Evolutionary conservation across 2,329 filamentous ascomycete genomes (phyloP).

Genomic region (Colletotrichum phormii): DNA sequence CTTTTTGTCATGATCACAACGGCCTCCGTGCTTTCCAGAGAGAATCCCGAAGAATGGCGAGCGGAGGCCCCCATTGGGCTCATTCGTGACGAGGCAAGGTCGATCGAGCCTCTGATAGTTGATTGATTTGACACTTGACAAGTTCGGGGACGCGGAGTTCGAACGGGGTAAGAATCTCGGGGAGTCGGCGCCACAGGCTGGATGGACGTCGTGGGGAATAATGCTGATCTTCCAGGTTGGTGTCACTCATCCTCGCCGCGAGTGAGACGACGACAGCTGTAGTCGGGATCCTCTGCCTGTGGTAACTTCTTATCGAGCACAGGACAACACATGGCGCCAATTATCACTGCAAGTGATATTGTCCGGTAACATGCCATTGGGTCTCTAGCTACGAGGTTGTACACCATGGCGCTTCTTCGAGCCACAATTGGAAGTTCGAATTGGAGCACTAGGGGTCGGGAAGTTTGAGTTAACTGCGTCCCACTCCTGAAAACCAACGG

Average conservation of each 20-base stretch:
- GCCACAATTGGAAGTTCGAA: not conserved
- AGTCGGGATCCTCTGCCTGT: not conserved
- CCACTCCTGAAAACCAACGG: not conserved
- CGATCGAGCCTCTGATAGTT: not conserved
- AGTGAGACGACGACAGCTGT: not conserved
- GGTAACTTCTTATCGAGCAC: not conserved
- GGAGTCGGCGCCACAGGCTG: too few relatives aligned
- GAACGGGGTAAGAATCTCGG: not conserved
- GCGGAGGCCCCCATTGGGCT: not conserved
- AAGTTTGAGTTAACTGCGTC: not conserved
- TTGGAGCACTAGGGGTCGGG: not conserved
- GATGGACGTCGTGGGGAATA: not conserved
- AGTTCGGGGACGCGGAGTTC: not conserved
- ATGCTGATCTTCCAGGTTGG: not conserved
- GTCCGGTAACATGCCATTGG: not conserved
- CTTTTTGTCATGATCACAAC: slow-evolving; percentile 7
- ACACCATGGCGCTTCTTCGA: not conserved
- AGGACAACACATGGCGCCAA: not conserved
- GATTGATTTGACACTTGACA: not conserved
- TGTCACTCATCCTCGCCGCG: not conserved
- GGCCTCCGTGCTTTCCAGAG: slow-evolving; percentile 15
- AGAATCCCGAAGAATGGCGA: not conserved
- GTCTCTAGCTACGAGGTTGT: not conserved
- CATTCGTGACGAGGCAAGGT: not conserved
- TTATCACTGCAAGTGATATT: not conserved